Evolutionary conservation across 2,329 filamentous ascomycete genomes (phyloP).

Genomic region (Cladosporium sp.): DNA sequence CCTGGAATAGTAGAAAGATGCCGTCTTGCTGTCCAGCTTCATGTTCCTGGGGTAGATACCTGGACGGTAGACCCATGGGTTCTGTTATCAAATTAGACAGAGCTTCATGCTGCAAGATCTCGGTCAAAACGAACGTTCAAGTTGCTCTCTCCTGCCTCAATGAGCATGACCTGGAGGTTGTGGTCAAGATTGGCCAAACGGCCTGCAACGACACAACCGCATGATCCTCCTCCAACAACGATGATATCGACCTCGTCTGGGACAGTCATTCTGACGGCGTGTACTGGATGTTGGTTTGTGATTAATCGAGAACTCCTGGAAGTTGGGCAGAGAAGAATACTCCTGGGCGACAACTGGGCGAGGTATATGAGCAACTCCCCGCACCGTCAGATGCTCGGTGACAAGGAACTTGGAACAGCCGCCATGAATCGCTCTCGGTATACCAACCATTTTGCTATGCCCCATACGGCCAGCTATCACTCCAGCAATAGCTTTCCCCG

Average conservation of each 20-base stretch:
- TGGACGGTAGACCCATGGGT: slow-evolving; percentile 66
- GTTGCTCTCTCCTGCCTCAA: slow-evolving; percentile 51
- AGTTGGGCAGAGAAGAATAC: not conserved
- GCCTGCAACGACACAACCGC: slow-evolving; percentile 46
- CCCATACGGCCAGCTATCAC: slow-evolving; percentile 2
- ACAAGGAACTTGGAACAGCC: slow-evolving; percentile 17
- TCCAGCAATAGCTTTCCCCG: slow-evolving; percentile 1
- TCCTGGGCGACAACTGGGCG: slow-evolving; percentile 8
- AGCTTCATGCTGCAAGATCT: not conserved
- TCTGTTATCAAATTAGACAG: slow-evolving; percentile 41
- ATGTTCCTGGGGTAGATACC: slow-evolving; percentile 46
- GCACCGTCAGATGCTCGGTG: slow-evolving; percentile 20
- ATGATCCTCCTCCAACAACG: slow-evolving; percentile 59
- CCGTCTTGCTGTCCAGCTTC: slow-evolving; percentile 43
- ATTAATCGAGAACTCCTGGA: not conserved
- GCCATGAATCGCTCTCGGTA: slow-evolving; percentile 3
- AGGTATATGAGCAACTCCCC: slow-evolving; percentile 24
- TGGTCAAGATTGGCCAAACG: slow-evolving; percentile 49
- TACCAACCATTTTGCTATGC: not conserved
- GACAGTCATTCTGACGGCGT: slow-evolving; percentile 48
- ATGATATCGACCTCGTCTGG: slow-evolving; percentile 79
- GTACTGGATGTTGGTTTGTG: slow-evolving; percentile 10
- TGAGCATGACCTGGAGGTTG: slow-evolving; percentile 46
- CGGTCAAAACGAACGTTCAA: slow-evolving; percentile 56
- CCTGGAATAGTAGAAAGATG: slow-evolving; percentile 47